Conservation (phyloP, 2,329 filamentous ascomycete species). For the Paramyrothecium sp. region DNA sequence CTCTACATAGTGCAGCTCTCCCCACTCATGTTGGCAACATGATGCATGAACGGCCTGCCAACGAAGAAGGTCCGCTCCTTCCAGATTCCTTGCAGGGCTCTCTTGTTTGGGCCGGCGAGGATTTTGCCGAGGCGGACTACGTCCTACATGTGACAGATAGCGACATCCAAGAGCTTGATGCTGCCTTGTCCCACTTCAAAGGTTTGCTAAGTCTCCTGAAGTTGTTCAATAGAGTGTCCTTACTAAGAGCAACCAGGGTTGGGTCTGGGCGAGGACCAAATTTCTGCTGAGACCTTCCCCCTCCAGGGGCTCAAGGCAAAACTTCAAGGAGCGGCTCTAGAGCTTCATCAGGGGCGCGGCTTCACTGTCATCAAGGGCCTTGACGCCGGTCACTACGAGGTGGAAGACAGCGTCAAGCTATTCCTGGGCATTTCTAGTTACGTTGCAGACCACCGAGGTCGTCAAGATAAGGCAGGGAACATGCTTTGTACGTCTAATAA, state of each 20-base stretch:
- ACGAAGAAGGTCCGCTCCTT: background rate
- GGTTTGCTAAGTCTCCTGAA: no score
- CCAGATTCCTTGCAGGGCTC: conserved; percentile 7
- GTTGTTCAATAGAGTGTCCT: background rate
- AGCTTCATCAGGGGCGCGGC: conserved; percentile 42
- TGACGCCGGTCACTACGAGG: conserved; percentile 41
- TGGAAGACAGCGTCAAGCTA: conserved; percentile 53
- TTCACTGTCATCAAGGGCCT: conserved; percentile 56
- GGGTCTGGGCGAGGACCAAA: conserved; percentile 34
- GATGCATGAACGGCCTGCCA: background rate
- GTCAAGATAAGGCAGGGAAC: conserved; percentile 47
- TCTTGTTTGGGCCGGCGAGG: conserved; percentile 12
- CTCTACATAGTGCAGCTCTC: no score
- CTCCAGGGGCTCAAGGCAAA: conserved; percentile 32
- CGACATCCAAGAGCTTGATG: conserved; percentile 19
- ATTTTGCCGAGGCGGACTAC: conserved; percentile 8
- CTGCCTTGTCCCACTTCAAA: conserved; percentile 20
- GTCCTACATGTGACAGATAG: conserved; percentile 13
- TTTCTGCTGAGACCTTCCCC: conserved; percentile 35
- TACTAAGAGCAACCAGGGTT: conserved; percentile 6
- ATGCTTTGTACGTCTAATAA: conserved; percentile 39
- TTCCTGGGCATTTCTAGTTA: conserved; percentile 57
- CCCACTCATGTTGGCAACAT: no score
- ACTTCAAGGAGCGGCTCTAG: conserved; percentile 30
- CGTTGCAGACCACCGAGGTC: conserved; percentile 51